phyloP scores from a whole-genome alignment of 1,139 yeast genomes.

The Hyphopichia buzzinii region DNA sequence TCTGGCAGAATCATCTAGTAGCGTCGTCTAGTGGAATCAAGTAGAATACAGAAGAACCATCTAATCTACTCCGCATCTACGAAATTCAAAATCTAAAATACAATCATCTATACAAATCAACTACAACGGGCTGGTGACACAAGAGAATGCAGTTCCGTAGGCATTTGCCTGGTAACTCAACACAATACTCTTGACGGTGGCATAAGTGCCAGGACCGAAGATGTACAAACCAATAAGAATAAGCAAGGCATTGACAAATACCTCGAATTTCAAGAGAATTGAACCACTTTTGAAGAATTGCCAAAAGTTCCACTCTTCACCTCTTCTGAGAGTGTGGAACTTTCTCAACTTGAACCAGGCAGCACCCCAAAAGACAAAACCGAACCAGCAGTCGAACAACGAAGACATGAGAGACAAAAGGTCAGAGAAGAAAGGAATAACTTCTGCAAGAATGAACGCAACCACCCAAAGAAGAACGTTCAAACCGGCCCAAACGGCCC shows the following conservation, averaged over 20 bases:
- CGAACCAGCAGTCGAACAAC: slow-evolving; percentile 64
- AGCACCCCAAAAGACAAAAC: slow-evolving; percentile 65
- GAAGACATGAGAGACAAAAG: slow-evolving; percentile 61
- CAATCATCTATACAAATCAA: slow-evolving; percentile 6
- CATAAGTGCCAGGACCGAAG: slow-evolving; percentile 59
- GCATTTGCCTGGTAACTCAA: slow-evolving; percentile 44
- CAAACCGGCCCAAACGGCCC: slow-evolving; percentile 50
- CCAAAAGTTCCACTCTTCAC: slow-evolving; percentile 11
- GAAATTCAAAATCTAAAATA: background rate
- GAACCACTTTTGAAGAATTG: slow-evolving; percentile 18
- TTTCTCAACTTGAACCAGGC: slow-evolving; percentile 49
- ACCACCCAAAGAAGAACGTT: slow-evolving; percentile 47
- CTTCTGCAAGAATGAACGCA: slow-evolving; percentile 60
- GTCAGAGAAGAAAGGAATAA: slow-evolving; percentile 61
- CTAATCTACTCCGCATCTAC: background rate
- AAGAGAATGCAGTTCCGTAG: slow-evolving; percentile 51
- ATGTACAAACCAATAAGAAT: slow-evolving; percentile 50
- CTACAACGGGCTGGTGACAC: slow-evolving; percentile 41
- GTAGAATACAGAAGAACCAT: too few species aligned
- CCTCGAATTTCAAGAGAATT: slow-evolving; percentile 26
- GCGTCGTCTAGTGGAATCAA: too few species aligned
- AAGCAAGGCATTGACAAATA: slow-evolving; percentile 33
- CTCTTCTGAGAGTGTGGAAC: slow-evolving; percentile 20
- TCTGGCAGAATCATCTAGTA: too few species aligned
- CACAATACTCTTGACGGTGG: slow-evolving; percentile 53